Evolutionary conservation across 2,329 filamentous ascomycete genomes (phyloP), one percentile per base, ranked within the genome.

Genomic region (Cladosporium sp.): DNA sequence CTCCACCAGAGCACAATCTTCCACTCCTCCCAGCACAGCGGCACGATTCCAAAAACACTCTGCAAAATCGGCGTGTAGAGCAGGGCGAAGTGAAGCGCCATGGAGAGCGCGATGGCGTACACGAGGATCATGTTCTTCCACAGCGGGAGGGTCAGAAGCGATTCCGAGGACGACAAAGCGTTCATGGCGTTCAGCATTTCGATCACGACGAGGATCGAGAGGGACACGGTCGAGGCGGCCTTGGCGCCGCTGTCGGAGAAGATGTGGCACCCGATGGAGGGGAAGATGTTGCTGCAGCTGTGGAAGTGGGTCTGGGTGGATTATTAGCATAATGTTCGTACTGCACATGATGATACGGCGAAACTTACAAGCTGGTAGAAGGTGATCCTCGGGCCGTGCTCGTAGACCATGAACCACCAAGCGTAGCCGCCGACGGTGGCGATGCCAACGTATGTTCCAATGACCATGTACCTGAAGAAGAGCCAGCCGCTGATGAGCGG

Each of bases 101-200:
- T 99, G 34, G 89, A 95, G 56, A 99, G 76, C 9, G 80, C 78
- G 65, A 99, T 96, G 56, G 93, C 95, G 63, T 95, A 96, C 50
- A 99, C 89, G 15, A 99, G 84, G 80, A 96, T 93, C 86, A 96
- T 93, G 75, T 99, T 99, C 67, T 92, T 83, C 92, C 92, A 96
- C n/a, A 99, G 77, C 8, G 91, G 92, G 56, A 99, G 81, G 2
- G 91, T 96, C 50, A 99, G 73, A 11, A 99, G 83, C 13, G 89
- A 95, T 72, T 99, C 93, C 70, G 89, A 95, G 1, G 90, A 96
- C 1, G 90, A 96, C 27, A 99, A 80, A 0, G 92, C 93, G 67
- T 99, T 99, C 86, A 97, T 92, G 61, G 93, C 93, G 73, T 99
- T 99, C 68, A 99, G 82, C 93, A 99, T 99, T 75, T 99, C 93